Evolutionary conservation across 306 rosid species (phyloP), one percentile per base, ranked within the genome.

Genomic region (Comarum palustre): DNA sequence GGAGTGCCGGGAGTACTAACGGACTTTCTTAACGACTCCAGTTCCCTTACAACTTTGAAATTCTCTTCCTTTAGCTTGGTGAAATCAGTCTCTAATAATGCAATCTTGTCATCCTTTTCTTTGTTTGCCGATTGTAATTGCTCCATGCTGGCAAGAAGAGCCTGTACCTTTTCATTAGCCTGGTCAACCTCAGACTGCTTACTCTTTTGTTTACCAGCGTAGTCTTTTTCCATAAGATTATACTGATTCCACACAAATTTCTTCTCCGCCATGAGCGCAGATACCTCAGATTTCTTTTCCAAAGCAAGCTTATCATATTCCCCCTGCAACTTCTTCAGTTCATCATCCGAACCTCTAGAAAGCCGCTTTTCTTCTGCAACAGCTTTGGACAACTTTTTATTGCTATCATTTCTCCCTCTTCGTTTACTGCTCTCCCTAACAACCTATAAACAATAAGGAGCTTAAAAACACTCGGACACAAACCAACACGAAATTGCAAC

Each of bases 241-340:
- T 82, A 90, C 32, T 89, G 98, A 73, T 93, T 91, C 98, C 97
- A 89, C 39, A 86, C 89, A 54, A 93, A 93, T n/a, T 78, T 75
- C 82, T 93, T 90, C 87, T 90, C 96, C 8, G 89, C 80, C 85
- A 87, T 60, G 24, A 93, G 85, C 34, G 93, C 85, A 6, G 85
- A 79, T 66, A 86, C 78, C 82, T 89, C 93, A 0, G 84, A 82
- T 78, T 66, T 68, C 81, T 81, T 88, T 52, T 88, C 92, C 24
- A 55, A 69, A 48, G 74, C 75, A 80, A 88, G 91, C 82, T 86
- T 87, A 74, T 91, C 90, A 42, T 62, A 68, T 59, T 90, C 92
- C 69, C 57, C 72, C 82, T 60, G 83, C 80, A 86, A 78, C 66
- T 75, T 83, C 73, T 76, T 81, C 43, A 84, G 5, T 75, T 89